A percentile compares a stretch with the other conserved stretches of the same genome.
These are phyloP conservation scores for Yamadazyma oceani DNA, from an alignment of 1,139 yeast species.

Conservation along the genomic window DNA sequence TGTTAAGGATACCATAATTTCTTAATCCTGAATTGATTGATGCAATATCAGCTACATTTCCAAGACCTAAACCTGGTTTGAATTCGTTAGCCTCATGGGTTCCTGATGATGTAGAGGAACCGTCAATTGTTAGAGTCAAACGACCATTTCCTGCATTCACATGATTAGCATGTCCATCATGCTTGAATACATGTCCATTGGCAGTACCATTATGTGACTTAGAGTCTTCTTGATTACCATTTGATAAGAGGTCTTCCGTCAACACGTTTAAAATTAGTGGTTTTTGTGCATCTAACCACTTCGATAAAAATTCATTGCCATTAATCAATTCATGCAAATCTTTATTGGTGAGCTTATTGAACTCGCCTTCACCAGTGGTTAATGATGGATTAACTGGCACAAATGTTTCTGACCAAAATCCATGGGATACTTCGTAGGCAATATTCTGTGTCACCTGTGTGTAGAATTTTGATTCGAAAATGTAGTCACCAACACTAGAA, in stretches of 20 bases:
- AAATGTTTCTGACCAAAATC: slow-evolving; percentile 32
- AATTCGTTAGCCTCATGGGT: slow-evolving; percentile 6
- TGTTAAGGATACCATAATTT: slow-evolving; percentile 12
- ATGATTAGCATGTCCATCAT: no score
- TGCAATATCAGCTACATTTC: slow-evolving; percentile 42
- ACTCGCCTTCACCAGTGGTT: slow-evolving; percentile 5
- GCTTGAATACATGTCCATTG: slow-evolving; percentile 2
- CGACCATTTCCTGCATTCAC: slow-evolving; percentile 3
- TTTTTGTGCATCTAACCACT: slow-evolving; percentile 37
- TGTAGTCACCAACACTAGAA: slow-evolving; percentile 26
- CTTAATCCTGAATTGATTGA: slow-evolving; percentile 42
- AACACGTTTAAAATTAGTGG: slow-evolving; percentile 21
- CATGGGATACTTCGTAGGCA: slow-evolving; percentile 25
- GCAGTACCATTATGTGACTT: slow-evolving; percentile 1
- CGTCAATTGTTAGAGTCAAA: slow-evolving; percentile 5
- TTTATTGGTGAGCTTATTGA: slow-evolving; percentile 17
- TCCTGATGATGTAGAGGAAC: slow-evolving; percentile 1
- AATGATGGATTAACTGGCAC: slow-evolving; percentile 13
- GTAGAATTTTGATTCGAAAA: slow-evolving; percentile 25
- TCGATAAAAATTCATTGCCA: slow-evolving; percentile 31
- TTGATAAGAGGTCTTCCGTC: slow-evolving; percentile 7
- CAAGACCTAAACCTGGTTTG: slow-evolving; percentile 32
- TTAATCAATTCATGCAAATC: slow-evolving; percentile 31
- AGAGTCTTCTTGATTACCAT: slow-evolving; percentile 1
- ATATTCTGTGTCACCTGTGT: slow-evolving; percentile 28